Evolutionary conservation across 805 yeast species (phyloP), one percentile per base, ranked within the genome.

Genomic region (Ogataea wickerhamii): DNA sequence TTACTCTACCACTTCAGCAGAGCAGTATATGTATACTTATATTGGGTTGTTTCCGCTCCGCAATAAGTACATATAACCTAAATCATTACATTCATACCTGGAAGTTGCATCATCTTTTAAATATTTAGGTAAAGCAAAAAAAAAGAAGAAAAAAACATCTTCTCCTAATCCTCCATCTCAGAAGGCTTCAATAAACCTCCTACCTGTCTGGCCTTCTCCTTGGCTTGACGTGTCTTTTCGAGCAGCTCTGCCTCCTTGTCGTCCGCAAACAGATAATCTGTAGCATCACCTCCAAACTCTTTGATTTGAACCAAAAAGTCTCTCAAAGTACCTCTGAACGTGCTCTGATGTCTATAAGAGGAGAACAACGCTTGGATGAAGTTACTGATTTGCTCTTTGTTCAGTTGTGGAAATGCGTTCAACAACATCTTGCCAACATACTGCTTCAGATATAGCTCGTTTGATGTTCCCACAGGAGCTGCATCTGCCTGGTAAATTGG

Each of bases 231-330:
- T 47, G 71, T 74, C 58, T 79, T 81, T 61, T 86, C 95, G 45
- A 70, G 63, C 43, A 78, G 61, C 60, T 87, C 95, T 35, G 70
- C 69, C 61, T 87, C 95, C 58, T 80, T 84, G 58, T 91, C 98
- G 56, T 93, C 98, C 8, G 94, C 95, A 64, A 82, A 91, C 60
- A 91, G 70, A 60, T 93, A 93, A 60, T 89, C 97, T 17, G 96
- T 87, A 40, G 95, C 80, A 60, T 87, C 95, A 21, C 98, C 98
- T 43, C 98, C 98, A 56, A 76, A 78, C 65, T 91, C 95, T 66
- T 88, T 89, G 62, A 91, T 86, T 68, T 93, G 98, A 29, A 93
- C 94, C 60, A 93, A 74, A 76, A 93, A 93, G 66, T 93, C 99
- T 64, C 98, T 82, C 52, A 93, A 71, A 8, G 84, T 82, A 36